phyloP scores from a whole-genome alignment of 2,329 filamentous ascomycete genomes.

The Cercospora sp. region DNA sequence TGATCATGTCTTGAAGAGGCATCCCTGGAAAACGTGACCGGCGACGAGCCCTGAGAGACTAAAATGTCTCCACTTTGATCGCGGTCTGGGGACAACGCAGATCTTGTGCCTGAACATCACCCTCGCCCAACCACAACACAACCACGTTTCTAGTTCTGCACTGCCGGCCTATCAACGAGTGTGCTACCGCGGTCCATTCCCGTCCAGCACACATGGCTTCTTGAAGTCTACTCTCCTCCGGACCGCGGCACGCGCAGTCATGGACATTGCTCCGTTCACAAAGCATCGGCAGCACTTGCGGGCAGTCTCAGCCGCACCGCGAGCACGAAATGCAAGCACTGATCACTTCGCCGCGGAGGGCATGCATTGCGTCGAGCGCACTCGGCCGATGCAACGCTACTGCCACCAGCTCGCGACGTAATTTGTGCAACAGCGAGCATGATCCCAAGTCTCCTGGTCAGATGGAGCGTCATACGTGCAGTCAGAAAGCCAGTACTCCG shows the following conservation, averaged over 20 bases:
- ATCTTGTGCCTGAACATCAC: constrained; percentile 5
- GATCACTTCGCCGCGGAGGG: neutral
- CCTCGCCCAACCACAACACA: neutral
- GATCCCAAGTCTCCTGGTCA: neutral
- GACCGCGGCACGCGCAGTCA: neutral
- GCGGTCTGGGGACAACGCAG: neutral
- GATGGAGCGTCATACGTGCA: neutral
- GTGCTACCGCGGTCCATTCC: neutral
- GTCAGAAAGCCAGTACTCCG: constrained; percentile 4
- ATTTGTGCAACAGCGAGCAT: constrained; percentile 13
- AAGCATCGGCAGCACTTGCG: neutral
- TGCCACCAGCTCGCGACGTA: neutral
- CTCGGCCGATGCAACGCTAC: neutral
- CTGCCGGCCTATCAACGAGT: neutral
- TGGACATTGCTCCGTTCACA: neutral
- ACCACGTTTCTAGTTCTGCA: constrained; percentile 1
- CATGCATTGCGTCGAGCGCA: constrained; percentile 4
- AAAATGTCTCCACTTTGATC: neutral
- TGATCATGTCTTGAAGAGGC: constrained; percentile 4
- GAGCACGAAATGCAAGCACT: neutral
- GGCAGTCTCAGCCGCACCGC: neutral
- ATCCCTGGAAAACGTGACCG: neutral
- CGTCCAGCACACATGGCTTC: neutral
- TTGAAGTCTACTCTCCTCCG: neutral
- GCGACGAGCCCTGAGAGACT: neutral